A percentile compares a stretch with the other conserved stretches of the same genome.
phyloP scores from a whole-genome alignment of 2,329 filamentous ascomycete species.

The Stagonosporopsis tanaceti region DNA sequence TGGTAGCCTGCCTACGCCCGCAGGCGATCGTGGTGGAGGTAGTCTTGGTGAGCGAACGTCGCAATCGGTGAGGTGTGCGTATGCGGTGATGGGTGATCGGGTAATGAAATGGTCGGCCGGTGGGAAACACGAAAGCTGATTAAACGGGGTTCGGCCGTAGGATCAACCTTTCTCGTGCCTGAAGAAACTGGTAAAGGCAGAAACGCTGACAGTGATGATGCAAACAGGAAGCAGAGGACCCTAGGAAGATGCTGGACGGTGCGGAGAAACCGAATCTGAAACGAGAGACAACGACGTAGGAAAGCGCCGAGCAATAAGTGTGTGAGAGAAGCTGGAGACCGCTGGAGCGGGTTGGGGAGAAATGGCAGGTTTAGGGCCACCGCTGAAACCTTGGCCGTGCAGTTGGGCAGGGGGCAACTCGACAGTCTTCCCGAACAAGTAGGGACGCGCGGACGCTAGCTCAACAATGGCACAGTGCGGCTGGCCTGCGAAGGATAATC shows the following conservation, averaged over 20 bases:
- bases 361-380: constrained; percentile 37
- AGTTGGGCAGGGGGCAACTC: constrained; percentile 32
- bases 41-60: constrained; percentile 3
- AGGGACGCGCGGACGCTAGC: constrained; percentile 38
- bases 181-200: constrained; percentile 19
- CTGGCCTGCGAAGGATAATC: constrained; percentile 27
- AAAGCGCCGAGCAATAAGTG: constrained; percentile 24
- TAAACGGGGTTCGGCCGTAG: constrained; percentile 44
- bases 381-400: constrained; percentile 39
- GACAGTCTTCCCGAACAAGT: constrained; percentile 30
- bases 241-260: constrained; percentile 14
- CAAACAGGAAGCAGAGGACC: constrained; percentile 19
- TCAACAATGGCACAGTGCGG: constrained; percentile 22
- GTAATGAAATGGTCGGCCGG: constrained; percentile 14
- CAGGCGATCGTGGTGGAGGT: constrained; percentile 32
- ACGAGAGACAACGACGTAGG: constrained; percentile 44
- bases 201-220: constrained; percentile 23
- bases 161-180: constrained; percentile 49
- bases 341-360: constrained; percentile 26
- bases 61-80: constrained; percentile 7
- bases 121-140: constrained; percentile 29
- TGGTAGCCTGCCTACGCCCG: constrained; percentile 39
- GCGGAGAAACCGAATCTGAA: constrained; percentile 40
- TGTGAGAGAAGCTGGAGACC: constrained; percentile 31
- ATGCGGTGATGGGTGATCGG: constrained; percentile 19